Evolutionary conservation across 1,284 basidiomycete genomes (phyloP).

Genomic region (Cryptococcus floricola): DNA sequence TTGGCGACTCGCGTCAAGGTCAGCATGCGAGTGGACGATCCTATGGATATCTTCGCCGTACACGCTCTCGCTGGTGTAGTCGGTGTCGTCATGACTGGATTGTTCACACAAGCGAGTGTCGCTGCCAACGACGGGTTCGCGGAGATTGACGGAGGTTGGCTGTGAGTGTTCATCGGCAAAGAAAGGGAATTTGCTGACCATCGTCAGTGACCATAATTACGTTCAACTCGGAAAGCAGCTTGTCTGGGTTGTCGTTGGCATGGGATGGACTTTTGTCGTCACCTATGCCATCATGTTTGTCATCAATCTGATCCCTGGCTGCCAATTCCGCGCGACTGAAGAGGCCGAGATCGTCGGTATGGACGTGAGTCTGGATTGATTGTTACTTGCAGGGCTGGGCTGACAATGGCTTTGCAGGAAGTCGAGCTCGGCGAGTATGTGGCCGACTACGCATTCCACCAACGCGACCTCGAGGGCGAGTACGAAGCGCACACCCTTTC

Average conservation of each 20-base stretch:
- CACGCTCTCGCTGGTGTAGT: slow-evolving; percentile 87
- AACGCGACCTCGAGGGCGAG: slow-evolving; percentile 46
- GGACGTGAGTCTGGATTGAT: slow-evolving; percentile 58
- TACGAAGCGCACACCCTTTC: slow-evolving; percentile 19
- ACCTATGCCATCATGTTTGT: slow-evolving; percentile 54
- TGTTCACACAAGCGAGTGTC: slow-evolving; percentile 73
- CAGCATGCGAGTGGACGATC: slow-evolving; percentile 47
- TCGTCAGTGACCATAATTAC: slow-evolving; percentile 57
- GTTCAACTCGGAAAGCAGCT: slow-evolving; percentile 78
- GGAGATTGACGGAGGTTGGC: slow-evolving; percentile 64
- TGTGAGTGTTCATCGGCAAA: slow-evolving; percentile 41
- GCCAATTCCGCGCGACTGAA: slow-evolving; percentile 66
- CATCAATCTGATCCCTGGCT: slow-evolving; percentile 59
- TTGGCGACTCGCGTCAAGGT: slow-evolving; percentile 76
- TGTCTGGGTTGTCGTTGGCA: slow-evolving; percentile 70
- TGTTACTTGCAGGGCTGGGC: background rate
- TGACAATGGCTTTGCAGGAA: slow-evolving; percentile 21
- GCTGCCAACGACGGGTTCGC: slow-evolving; percentile 63
- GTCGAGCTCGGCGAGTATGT: slow-evolving; percentile 49
- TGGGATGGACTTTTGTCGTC: slow-evolving; percentile 55
- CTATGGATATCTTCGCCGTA: slow-evolving; percentile 75
- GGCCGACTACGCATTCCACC: slow-evolving; percentile 49
- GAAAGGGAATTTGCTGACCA: background rate
- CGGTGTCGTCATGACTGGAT: slow-evolving; percentile 61
- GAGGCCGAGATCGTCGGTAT: slow-evolving; percentile 81